Base-by-base conservation (phyloP, 73 alveolate genomes). In the Paramecium tetraurelia region DNA sequence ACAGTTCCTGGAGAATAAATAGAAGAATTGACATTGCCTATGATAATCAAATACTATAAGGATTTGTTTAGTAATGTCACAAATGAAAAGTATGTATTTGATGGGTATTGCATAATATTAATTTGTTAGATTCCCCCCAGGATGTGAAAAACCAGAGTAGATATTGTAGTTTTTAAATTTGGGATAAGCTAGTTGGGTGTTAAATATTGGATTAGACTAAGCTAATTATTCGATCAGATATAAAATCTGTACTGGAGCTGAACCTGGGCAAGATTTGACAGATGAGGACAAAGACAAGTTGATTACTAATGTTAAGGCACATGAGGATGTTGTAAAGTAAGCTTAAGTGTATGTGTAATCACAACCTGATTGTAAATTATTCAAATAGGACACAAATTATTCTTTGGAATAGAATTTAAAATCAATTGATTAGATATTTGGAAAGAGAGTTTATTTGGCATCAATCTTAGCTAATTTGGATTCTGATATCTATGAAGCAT, bases 1-100 rank as follows among this genome's bases (percentile, higher is more conserved):
- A 72, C 84, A 12, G 93, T 63, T 27, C 92, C 86, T 41, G 94
- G 92, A 22, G 90, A 40, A 80, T 88, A 88, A 18, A 58, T 89
- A n/a, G 94, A 89, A 58, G 94, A 89, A 33, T 46, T 89, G 7
- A 68, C 94, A 41, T 46, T 80, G 21, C 72, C 70, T 41, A 18
- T 38, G 31, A 24, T 80, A 43, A 46, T 80, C 10, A 80, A 80
- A 43, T 80, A 80, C 46, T 80, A 80, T 20, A 80, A 41, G 12
- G 90, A 43, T 12, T 24, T 41, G 3, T 80, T 80, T 44, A 46
- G 27, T 22, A 46, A 46, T 27, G 70, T 80, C 20, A 24, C 90
- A 31, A 80, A 46, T 80, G 90, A 80, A 3, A 80, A 80, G 46
- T 80, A 43, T 80, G 90, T 80, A 6, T 80, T 80, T 80, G 90